Evolutionary conservation across 2,329 filamentous ascomycete genomes (phyloP).

Genomic region (Talaromyces sp.): DNA sequence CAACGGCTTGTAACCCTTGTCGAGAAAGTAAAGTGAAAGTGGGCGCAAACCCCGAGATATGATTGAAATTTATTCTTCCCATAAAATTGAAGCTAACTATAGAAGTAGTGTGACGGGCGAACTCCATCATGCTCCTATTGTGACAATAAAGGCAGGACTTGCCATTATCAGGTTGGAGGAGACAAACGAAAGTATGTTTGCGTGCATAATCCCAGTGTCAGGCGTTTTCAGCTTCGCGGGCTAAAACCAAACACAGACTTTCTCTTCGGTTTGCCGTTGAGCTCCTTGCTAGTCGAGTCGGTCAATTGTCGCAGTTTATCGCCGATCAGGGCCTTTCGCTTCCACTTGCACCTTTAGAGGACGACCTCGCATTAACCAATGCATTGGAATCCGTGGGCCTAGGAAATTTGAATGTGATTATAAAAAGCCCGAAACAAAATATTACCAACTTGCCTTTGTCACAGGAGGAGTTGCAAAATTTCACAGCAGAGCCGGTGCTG

Average conservation of each 20-base stretch:
- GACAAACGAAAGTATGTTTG: slow-evolving; percentile 26
- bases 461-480: neutral
- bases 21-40: slow-evolving; percentile 40
- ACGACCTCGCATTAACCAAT: neutral
- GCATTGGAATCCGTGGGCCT: neutral
- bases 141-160: slow-evolving; percentile 15
- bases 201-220: too few relatives aligned
- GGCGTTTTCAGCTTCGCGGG: too few relatives aligned
- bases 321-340: slow-evolving; percentile 14
- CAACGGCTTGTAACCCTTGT: slow-evolving; percentile 26
- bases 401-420: neutral
- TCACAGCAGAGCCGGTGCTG: neutral
- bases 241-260: slow-evolving; percentile 12
- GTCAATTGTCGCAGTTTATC: slow-evolving; percentile 21
- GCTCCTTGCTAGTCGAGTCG: slow-evolving; percentile 17
- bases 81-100: neutral
- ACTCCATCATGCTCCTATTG: slow-evolving; percentile 19
- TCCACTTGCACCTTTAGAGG: neutral
- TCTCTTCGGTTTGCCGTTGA: slow-evolving; percentile 23
- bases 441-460: neutral
- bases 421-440: neutral
- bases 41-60: slow-evolving; percentile 8
- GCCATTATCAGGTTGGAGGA: slow-evolving; percentile 22
- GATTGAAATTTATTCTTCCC: neutral
- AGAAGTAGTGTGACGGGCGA: neutral